Conservation (phyloP, 805 yeast species). For the Cyberlindnera bimundalis region DNA sequence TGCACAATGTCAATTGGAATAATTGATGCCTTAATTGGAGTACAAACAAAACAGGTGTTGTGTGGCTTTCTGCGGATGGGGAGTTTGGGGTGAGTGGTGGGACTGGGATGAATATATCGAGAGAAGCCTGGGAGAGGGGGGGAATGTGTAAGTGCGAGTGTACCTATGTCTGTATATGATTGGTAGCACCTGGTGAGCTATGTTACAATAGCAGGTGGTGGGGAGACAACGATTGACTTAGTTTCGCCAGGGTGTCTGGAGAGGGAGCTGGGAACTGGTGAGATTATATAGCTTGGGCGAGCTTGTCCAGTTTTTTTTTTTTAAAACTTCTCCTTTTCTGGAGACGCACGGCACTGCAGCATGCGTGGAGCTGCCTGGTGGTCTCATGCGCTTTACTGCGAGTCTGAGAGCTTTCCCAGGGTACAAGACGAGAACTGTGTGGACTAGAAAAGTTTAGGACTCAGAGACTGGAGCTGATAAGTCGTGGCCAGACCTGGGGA, state of each 20-base stretch:
- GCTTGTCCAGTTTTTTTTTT: slow-evolving; percentile 1
- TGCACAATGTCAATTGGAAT: not conserved
- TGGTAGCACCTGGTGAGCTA: slow-evolving; percentile 3
- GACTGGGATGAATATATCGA: not conserved
- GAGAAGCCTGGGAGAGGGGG: not conserved
- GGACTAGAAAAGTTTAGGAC: not conserved
- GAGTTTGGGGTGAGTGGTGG: not conserved
- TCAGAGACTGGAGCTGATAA: too few relatives aligned
- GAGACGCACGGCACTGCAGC: slow-evolving; percentile 2
- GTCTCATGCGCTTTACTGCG: not conserved
- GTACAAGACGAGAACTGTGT: not conserved
- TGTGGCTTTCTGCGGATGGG: too few relatives aligned
- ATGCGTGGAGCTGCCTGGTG: not conserved
- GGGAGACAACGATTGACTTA: slow-evolving; percentile 5
- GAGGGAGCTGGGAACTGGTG: slow-evolving; percentile 1
- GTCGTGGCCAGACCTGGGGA: too few relatives aligned
- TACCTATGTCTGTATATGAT: not conserved
- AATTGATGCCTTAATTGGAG: not conserved
- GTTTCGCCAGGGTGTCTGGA: too few relatives aligned
- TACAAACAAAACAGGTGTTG: too few relatives aligned
- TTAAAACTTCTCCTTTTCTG: slow-evolving; percentile 3
- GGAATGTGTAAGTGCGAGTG: not conserved
- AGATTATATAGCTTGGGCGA: slow-evolving; percentile 3
- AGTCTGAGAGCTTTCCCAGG: slow-evolving; percentile 1
- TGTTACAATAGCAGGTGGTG: not conserved